A percentile compares a stretch with the other conserved stretches of the same genome.
Conservation (phyloP, 1,284 basidiomycete species). For the Termitomyces sp. region DNA sequence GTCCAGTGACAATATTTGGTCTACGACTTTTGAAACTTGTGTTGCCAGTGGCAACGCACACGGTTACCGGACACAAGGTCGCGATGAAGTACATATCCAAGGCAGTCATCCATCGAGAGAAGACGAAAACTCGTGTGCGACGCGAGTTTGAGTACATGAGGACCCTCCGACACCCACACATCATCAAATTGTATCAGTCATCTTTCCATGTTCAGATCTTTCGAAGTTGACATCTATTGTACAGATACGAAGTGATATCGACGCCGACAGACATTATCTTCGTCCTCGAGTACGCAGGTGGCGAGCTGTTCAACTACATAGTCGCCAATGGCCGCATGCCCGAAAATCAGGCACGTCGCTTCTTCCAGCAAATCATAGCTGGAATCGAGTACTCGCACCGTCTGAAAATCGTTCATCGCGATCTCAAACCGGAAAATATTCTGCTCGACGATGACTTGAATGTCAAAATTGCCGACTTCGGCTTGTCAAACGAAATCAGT, state of each 20-base stretch:
- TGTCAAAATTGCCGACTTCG: conserved; percentile 96
- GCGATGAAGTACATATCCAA: conserved; percentile 98
- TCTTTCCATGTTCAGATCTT: conserved; percentile 10
- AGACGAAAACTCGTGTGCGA: conserved; percentile 89
- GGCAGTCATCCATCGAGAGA: conserved; percentile 86
- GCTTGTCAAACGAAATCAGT: conserved; percentile 88
- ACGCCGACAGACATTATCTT: conserved; percentile 93
- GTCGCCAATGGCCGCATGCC: conserved; percentile 85
- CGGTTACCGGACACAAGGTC: conserved; percentile 91
- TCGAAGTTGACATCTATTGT: conserved; percentile 1
- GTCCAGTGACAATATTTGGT: conserved; percentile 29
- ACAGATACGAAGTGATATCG: conserved; percentile 92
- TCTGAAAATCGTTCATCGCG: conserved; percentile 92
- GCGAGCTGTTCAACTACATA: conserved; percentile 95
- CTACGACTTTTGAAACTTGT: conserved; percentile 19
- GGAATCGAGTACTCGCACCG: conserved; percentile 94
- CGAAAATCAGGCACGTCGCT: conserved; percentile 78
- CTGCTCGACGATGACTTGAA: conserved; percentile 74
- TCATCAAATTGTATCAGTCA: conserved; percentile 83
- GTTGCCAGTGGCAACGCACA: conserved; percentile 82
- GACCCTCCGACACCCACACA: conserved; percentile 87
- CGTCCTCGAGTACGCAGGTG: conserved; percentile 89
- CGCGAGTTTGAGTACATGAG: conserved; percentile 96
- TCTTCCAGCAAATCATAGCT: conserved; percentile 96
- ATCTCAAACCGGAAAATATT: conserved; percentile 93